Evolutionary conservation across 164 flowering plant species (phyloP).

Genomic region (Annona squamosa): DNA sequence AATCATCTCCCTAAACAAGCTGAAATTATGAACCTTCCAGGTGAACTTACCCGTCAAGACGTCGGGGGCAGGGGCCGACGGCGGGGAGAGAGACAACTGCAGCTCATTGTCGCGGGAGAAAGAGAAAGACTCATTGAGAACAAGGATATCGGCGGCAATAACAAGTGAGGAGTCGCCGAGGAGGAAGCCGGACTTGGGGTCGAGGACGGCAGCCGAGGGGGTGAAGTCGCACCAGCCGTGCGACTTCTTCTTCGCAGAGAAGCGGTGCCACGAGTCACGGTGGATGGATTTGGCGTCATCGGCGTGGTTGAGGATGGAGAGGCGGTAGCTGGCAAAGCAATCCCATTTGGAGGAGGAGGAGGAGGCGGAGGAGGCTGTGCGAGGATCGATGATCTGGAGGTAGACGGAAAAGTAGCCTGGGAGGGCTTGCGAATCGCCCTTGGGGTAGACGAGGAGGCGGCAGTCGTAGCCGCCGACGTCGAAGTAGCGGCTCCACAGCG

Average conservation of each 20-base stretch:
- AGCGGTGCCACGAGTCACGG: conserved; percentile 91
- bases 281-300: conserved; percentile 68
- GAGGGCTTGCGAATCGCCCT: conserved; percentile 87
- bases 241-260: conserved; percentile 85
- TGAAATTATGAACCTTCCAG: conserved; percentile 92
- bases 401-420: conserved; percentile 87
- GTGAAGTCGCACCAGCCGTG: conserved; percentile 98
- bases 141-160: conserved; percentile 75
- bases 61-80: conserved; percentile 35
- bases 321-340: conserved; percentile 78
- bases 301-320: conserved; percentile 50
- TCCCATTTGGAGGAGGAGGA: conserved; percentile 86
- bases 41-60: conserved; percentile 84
- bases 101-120: conserved; percentile 54
- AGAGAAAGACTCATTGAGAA: conserved; percentile 63
- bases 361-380: conserved; percentile 19
- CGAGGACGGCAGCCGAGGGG: conserved; percentile 53
- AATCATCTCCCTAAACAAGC: conserved; percentile 87
- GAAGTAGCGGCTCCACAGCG: conserved; percentile 85
- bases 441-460: conserved; percentile 78
- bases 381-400: conserved; percentile 85
- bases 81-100: conserved; percentile 9
- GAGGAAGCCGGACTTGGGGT: conserved; percentile 57
- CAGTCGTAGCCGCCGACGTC: conserved; percentile 95
- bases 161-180: conserved; percentile 45